Percentiles rank a stretch among this genome's conserved stretches.
Evolutionary conservation across 2,329 filamentous ascomycete genomes (phyloP).

Genomic region (Curvularia sp.): DNA sequence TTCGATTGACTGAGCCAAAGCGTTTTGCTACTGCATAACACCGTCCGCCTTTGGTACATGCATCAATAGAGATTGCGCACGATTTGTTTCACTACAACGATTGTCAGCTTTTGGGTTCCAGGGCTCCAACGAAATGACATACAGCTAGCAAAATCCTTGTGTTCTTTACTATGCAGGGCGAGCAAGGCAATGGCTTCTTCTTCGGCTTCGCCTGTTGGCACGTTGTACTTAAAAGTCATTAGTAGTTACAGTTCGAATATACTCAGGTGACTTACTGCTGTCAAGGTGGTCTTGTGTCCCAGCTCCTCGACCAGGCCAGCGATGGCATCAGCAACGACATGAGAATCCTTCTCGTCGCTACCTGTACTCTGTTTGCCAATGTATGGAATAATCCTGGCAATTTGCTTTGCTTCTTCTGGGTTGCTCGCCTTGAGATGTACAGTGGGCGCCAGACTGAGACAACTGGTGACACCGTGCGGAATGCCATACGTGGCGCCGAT

Average conservation of each 20-base stretch:
- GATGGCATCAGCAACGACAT: slow-evolving; percentile 56
- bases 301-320: slow-evolving; percentile 55
- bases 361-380: slow-evolving; percentile 54
- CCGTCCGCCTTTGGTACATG: background rate
- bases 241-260: slow-evolving; percentile 11
- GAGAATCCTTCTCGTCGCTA: slow-evolving; percentile 54
- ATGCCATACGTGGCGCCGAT: slow-evolving; percentile 64
- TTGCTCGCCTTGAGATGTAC: slow-evolving; percentile 61
- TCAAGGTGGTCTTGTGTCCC: slow-evolving; percentile 50
- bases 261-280: slow-evolving; percentile 35
- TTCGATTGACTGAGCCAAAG: background rate
- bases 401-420: slow-evolving; percentile 56
- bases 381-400: slow-evolving; percentile 57
- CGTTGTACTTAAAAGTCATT: slow-evolving; percentile 40
- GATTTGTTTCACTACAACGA: slow-evolving; percentile 41
- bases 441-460: slow-evolving; percentile 61
- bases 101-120: slow-evolving; percentile 12
- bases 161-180: slow-evolving; percentile 47
- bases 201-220: slow-evolving; percentile 47
- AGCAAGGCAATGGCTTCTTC: slow-evolving; percentile 47
- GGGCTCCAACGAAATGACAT: slow-evolving; percentile 15
- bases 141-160: slow-evolving; percentile 48
- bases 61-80: slow-evolving; percentile 42
- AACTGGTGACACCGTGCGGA: slow-evolving; percentile 64
- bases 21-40: no score